Percentiles rank a stretch among this genome's conserved stretches.
Conservation (phyloP, 1,284 basidiomycete species). For the Ustilago sp. region DNA sequence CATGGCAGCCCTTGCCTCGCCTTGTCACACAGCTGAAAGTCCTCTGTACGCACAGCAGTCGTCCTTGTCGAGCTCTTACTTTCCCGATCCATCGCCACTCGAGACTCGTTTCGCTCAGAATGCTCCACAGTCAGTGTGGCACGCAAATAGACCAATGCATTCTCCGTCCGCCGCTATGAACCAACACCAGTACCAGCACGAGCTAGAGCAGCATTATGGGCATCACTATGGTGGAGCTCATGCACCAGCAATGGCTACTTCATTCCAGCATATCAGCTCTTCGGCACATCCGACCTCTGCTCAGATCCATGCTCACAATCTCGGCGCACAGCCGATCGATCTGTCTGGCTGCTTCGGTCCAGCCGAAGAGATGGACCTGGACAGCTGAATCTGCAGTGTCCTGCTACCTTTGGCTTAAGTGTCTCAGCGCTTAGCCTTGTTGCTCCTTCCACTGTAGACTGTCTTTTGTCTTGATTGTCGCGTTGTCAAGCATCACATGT, state of each 20-base stretch:
- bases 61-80: slow-evolving; percentile 49
- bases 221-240: slow-evolving; percentile 16
- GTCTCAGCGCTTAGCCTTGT: neutral
- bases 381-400: slow-evolving; percentile 18
- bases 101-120: slow-evolving; percentile 9
- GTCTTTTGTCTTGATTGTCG: neutral
- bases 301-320: neutral
- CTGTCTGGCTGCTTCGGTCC: slow-evolving; percentile 28
- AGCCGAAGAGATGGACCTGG: slow-evolving; percentile 50
- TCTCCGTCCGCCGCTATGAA: neutral
- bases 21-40: slow-evolving; percentile 23
- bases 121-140: slow-evolving; percentile 1
- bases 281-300: neutral
- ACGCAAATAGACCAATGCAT: neutral
- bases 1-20: slow-evolving; percentile 23
- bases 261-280: neutral
- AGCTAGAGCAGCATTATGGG: slow-evolving; percentile 19
- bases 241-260: neutral
- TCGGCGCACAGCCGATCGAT: slow-evolving; percentile 38
- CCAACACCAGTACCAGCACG: slow-evolving; percentile 10
- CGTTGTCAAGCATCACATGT: slow-evolving; percentile 2
- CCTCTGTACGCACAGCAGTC: slow-evolving; percentile 52
- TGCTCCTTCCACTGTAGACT: neutral
- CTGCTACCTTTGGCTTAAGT: neutral
- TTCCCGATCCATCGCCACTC: slow-evolving; percentile 30